phyloP scores from a whole-genome alignment of 2,329 filamentous ascomycete genomes.

The Pyricularia sp. region DNA sequence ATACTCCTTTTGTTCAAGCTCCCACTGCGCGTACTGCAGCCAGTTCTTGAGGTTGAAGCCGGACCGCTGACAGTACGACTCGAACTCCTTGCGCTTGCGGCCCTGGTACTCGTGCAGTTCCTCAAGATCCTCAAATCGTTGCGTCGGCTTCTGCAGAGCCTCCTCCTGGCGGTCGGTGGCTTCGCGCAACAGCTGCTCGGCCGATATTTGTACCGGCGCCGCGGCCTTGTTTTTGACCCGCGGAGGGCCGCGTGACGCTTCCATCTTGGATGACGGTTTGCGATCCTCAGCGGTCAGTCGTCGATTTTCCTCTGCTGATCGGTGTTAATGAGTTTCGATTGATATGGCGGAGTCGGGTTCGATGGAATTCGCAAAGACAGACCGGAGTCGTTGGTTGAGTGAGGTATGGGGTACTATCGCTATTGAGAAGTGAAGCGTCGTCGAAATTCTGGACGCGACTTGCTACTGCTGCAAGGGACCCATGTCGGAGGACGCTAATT shows the following conservation, averaged over 20 bases:
- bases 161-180: constrained; percentile 93
- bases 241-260: constrained; percentile 79
- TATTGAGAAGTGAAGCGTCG: background rate
- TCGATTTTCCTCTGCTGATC: too few relatives aligned
- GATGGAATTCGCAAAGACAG: background rate
- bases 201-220: constrained; percentile 81
- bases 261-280: constrained; percentile 45
- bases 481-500: background rate
- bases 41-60: constrained; percentile 96
- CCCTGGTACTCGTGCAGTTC: constrained; percentile 97
- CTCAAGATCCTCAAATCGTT: constrained; percentile 91
- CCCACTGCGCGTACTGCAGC: constrained; percentile 96
- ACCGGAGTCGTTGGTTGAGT: background rate
- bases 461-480: background rate
- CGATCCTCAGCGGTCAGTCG: background rate
- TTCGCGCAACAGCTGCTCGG: constrained; percentile 92
- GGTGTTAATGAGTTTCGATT: background rate
- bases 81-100: constrained; percentile 89
- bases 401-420: background rate
- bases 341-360: background rate
- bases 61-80: constrained; percentile 94
- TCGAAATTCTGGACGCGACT: background rate
- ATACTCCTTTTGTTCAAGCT: constrained; percentile 96
- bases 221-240: constrained; percentile 98
- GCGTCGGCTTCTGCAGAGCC: constrained; percentile 75